Evolutionary conservation across 2,329 filamentous ascomycete species (phyloP).

Genomic region (Coniochaeta prunicola): DNA sequence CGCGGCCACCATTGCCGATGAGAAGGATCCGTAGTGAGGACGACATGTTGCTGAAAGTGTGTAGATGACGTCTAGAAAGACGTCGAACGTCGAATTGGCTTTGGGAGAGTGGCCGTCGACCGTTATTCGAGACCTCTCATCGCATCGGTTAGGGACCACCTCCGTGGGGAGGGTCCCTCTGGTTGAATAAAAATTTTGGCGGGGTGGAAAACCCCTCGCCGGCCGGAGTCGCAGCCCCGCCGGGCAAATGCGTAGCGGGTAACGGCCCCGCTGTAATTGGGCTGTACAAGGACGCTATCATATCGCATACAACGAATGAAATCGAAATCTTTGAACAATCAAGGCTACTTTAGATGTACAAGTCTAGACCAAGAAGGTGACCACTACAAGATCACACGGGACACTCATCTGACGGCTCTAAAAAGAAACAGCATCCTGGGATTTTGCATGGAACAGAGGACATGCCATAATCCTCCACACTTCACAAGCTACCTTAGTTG

Average conservation of each 20-base stretch:
- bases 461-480: too few relatives aligned
- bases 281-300: too few relatives aligned
- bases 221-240: neutral
- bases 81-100: neutral
- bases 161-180: neutral
- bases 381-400: too few relatives aligned
- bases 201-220: constrained; percentile 4
- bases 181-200: constrained; percentile 7
- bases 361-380: too few relatives aligned
- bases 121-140: neutral
- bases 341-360: too few relatives aligned
- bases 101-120: neutral
- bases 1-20: constrained; percentile 87
- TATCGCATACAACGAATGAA: too few relatives aligned
- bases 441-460: too few relatives aligned
- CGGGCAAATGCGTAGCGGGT: neutral
- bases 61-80: neutral
- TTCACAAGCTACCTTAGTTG: too few relatives aligned
- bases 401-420: too few relatives aligned
- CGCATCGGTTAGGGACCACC: neutral
- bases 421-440: too few relatives aligned
- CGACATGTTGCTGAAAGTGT: constrained; percentile 7
- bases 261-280: neutral
- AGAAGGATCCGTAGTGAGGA: constrained; percentile 64
- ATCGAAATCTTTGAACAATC: too few relatives aligned